Conservation (phyloP, 208 protist genomes). For the Acanthamoeba polyphaga region DNA sequence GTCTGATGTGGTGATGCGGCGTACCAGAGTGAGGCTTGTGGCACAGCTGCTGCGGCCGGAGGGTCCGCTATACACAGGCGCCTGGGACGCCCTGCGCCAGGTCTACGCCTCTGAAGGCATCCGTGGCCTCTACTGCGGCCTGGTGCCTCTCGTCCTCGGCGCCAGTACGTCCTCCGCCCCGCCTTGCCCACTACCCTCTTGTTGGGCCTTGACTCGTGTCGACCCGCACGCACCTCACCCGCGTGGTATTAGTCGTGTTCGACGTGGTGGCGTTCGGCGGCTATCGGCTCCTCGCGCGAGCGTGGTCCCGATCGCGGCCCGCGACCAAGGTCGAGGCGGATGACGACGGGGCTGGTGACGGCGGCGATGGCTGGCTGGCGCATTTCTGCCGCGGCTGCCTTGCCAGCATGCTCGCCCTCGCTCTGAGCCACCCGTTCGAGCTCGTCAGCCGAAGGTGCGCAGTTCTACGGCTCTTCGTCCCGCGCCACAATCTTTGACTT, state of each 20-base stretch:
- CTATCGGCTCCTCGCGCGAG: neutral
- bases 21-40: neutral
- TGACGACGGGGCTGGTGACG: neutral
- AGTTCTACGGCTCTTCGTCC: neutral
- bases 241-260: neutral
- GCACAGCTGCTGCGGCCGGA: constrained; percentile 16
- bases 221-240: neutral
- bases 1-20: neutral
- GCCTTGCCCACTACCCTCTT: neutral
- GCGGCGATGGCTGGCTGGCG: neutral
- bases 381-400: neutral
- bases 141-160: neutral
- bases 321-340: neutral
- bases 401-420: neutral
- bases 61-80: neutral
- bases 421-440: neutral
- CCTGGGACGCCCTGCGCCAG: neutral
- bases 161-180: neutral
- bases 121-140: constrained; percentile 3
- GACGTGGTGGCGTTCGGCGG: neutral
- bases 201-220: neutral
- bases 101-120: neutral
- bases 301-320: neutral
- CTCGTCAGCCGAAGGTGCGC: neutral
- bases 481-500: neutral